A percentile compares a stretch with the other conserved stretches of the same genome.
phyloP scores from a whole-genome alignment of 2,329 filamentous ascomycete species.

The Beauveria sp. region DNA sequence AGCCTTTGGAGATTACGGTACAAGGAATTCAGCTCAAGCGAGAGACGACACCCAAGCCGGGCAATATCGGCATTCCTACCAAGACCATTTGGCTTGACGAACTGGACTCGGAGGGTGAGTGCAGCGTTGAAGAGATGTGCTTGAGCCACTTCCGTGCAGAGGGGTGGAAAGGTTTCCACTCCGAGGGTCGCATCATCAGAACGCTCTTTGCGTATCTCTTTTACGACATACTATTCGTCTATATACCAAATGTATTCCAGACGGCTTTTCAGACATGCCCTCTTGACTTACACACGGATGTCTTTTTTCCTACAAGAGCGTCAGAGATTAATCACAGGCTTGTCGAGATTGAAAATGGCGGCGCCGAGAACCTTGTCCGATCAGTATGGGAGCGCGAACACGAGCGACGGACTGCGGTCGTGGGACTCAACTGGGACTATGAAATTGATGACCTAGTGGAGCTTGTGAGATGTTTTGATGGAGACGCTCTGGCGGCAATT shows the following conservation, averaged over 20 bases:
- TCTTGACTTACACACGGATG: constrained; percentile 84
- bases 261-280: constrained; percentile 92
- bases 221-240: constrained; percentile 86
- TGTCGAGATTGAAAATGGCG: constrained; percentile 80
- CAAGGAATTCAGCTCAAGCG: constrained; percentile 71
- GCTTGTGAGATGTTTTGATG: constrained; percentile 69
- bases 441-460: constrained; percentile 70
- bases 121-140: constrained; percentile 90
- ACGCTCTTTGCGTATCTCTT: constrained; percentile 88
- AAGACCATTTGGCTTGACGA: constrained; percentile 88
- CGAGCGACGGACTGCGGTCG: constrained; percentile 70
- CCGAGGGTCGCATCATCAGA: constrained; percentile 84
- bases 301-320: constrained; percentile 78
- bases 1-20: constrained; percentile 67
- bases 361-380: constrained; percentile 58
- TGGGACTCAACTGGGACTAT: constrained; percentile 89
- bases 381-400: constrained; percentile 61
- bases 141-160: constrained; percentile 72
- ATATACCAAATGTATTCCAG: constrained; percentile 94
- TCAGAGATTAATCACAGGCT: constrained; percentile 85
- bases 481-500: constrained; percentile 71
- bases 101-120: constrained; percentile 59
- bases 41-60: constrained; percentile 36
- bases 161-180: constrained; percentile 93
- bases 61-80: constrained; percentile 39